These are phyloP conservation scores for Neopestalotiopsis clavispora DNA, from an alignment of 2,329 filamentous ascomycete genomes.

Conservation along the genomic window DNA sequence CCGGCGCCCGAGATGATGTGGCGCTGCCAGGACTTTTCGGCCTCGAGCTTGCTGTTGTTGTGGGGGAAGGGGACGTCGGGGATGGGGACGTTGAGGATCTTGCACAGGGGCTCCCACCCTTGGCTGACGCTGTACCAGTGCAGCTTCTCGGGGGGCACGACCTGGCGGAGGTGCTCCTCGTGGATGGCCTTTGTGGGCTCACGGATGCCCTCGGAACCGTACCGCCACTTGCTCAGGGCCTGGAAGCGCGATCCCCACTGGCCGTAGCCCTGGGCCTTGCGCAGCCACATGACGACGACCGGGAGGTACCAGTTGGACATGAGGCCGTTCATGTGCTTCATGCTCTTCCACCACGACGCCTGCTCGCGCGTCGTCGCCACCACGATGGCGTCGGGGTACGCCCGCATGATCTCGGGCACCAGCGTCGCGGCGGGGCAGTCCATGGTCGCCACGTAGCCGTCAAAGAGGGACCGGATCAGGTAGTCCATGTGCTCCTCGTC, in stretches of 20 bases:
- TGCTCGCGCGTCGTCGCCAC: constrained; percentile 48
- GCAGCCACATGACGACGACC: constrained; percentile 37
- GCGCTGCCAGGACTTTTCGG: constrained; percentile 30
- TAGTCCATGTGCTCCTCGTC: constrained; percentile 39
- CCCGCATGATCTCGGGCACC: constrained; percentile 49
- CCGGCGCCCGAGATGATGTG: constrained; percentile 32
- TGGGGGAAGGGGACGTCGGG: constrained; percentile 40
- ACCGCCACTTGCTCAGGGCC: constrained; percentile 25
- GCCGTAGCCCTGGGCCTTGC: constrained; percentile 37
- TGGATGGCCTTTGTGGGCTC: constrained; percentile 34
- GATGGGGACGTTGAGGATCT: constrained; percentile 16
- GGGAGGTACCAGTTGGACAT: constrained; percentile 40
- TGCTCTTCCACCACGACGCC: constrained; percentile 43
- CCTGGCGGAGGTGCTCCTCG: constrained; percentile 36
- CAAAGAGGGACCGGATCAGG: constrained; percentile 30
- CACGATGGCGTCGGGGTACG: constrained; percentile 55
- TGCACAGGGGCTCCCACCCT: constrained; percentile 16
- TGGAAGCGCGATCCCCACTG: constrained; percentile 30
- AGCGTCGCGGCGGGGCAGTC: constrained; percentile 46
- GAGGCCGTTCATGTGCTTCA: constrained; percentile 37
- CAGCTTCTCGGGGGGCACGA: constrained; percentile 39
- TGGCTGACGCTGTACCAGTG: constrained; percentile 39
- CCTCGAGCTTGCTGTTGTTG: constrained; percentile 38
- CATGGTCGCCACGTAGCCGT: constrained; percentile 42
- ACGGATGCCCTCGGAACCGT: constrained; percentile 36